Conservation (phyloP, 106 monocot species). For the Iris macrosiphon region DNA sequence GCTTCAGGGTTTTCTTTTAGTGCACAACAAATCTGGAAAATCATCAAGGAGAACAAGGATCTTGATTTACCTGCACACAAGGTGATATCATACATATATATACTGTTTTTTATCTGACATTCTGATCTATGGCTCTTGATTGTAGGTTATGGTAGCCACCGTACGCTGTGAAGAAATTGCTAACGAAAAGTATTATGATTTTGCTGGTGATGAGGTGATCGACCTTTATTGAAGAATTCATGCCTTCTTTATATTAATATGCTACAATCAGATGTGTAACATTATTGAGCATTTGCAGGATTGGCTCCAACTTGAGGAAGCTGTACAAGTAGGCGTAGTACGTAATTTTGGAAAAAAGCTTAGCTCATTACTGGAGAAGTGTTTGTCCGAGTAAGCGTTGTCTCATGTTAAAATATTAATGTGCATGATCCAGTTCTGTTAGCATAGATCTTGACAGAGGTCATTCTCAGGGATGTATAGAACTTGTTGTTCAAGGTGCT, state of each 20-base stretch:
- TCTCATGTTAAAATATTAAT: neutral
- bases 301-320: constrained; percentile 78
- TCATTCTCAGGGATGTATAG: no score
- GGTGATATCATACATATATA: no score
- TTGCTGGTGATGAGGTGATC: constrained; percentile 68
- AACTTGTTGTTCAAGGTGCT: no score
- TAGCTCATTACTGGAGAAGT: constrained; percentile 57
- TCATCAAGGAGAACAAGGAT: constrained; percentile 96
- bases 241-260: neutral
- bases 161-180: constrained; percentile 99
- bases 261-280: constrained; percentile 2
- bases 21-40: constrained; percentile 86
- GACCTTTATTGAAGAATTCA: neutral
- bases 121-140: neutral
- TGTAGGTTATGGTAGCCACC: constrained; percentile 95
- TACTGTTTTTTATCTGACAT: no score
- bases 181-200: constrained; percentile 62
- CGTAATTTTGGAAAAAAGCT: constrained; percentile 85
- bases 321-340: constrained; percentile 47
- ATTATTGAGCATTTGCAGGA: constrained; percentile 30
- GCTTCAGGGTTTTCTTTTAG: constrained; percentile 95
- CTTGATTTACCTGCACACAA: constrained; percentile 97
- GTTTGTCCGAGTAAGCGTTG: constrained; percentile 60
- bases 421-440: neutral
- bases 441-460: no score